Base-by-base conservation (phyloP, 2,329 filamentous ascomycete genomes). In the Pseudopithomyces maydicus region DNA sequence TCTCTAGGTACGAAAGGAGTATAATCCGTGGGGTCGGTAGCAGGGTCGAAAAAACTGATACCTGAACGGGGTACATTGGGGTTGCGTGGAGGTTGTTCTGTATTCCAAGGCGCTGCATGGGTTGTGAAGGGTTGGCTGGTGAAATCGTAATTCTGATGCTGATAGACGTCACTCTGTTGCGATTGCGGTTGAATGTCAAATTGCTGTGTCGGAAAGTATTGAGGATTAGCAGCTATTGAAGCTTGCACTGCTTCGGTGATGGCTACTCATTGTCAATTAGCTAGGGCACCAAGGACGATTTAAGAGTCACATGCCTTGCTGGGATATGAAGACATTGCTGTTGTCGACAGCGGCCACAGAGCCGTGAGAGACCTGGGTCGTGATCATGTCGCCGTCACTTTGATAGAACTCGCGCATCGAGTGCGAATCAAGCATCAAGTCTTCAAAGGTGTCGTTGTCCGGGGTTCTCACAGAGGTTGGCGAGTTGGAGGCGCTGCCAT, bases 381-480 rank as follows among this genome's bases (percentile, higher is more conserved):
- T 61, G 55, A 69, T 66, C 48, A 57, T 65, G 39, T 54, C 54
- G 26, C 52, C 56, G 55, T 66, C 68, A 33, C 69, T 45, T 22
- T 68, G 54, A 51, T 72, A 74, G 55, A 69, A 69, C 32, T 61
- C 65, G 50, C 67, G 59, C 42, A 71, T 62, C 5, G 59, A 59
- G n/a, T 70, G 62, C n/a, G 65, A 51, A 48, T 74, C 70, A 26
- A 69, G 66, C 67, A 74, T 70, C 8, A 72, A 69, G 22, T 67
- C 63, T 39, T 75, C 72, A 35, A 73, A 74, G 1, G 61, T 60
- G 14, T 73, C 69, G 57, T 66, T 62, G 44, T 76, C 71, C 2
- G 73, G 72, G 8, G 73, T 76, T 58, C 57, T 69, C 19, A 73
- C 67, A 56, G 72, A 74, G 12, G 68, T 74, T 7, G 72, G 72